Base-by-base conservation (phyloP, 2,329 filamentous ascomycete species). In the Diaporthe australafricana region DNA sequence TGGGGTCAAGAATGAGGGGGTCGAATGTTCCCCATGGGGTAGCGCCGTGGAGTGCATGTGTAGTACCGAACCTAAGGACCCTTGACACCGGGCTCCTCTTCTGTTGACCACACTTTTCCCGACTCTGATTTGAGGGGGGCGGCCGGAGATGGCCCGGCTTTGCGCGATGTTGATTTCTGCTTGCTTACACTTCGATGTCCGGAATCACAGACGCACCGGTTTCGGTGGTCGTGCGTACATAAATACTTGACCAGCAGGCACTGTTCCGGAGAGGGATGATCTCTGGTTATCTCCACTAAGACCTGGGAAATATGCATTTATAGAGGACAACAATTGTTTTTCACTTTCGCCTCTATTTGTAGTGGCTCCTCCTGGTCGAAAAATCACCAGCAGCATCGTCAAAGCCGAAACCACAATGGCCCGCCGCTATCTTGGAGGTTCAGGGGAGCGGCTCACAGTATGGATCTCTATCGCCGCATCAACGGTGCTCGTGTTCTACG, bases 391-490 rank as follows among this genome's bases (percentile, higher is more conserved):
- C 17, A 27, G 38, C 20, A 14, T 30, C 17, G 11, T 16, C n/a
- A 7, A 48, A 12, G 12, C 7, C 45, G 6, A 14, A 35, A 5
- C 1, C 17, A 32, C n/a, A n/a, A 72, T 72, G 71, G 57, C 27
- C 32, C 68, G 56, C 22, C 22, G 50, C 17, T 88, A 87, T 72
- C 82, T 87, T 62, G 86, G 85, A 73, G 85, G 86, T 42, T 86
- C 85, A 52, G 86, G 86, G 40, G 82, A 86, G 72, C 77, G 80
- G 35, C 80, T 88, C n/a, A 87, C 86, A 0, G 80, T 87, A 20
- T 87, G 85, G 86, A 87, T 88, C 52, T 85, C 84, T 6, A 79
- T 87, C 22, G 85, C 86, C 16, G 84, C 85, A 1, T 84, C 82
- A 1, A 87, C 85, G 0, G 85, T 87, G 5, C 78, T 87, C 27